Evolutionary conservation across 495 filamentous ascomycete genomes (phyloP), one percentile per base, ranked within the genome.

Genomic region (Talaromyces ruber): DNA sequence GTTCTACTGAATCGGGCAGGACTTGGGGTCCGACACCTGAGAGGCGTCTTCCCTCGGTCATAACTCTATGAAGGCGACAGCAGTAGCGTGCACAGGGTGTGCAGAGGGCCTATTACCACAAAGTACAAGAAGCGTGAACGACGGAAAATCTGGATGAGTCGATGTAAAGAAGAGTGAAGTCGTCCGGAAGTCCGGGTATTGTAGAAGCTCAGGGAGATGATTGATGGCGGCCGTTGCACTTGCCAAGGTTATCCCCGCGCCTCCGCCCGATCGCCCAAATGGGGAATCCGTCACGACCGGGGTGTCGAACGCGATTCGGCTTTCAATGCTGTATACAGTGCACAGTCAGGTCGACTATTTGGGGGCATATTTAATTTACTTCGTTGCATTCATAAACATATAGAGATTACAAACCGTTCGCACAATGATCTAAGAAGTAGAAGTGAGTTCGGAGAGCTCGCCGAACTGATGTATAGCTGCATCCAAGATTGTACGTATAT

Each of bases 11-110:
- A 52, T 1, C n/a, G 26, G 26, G 43, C 7, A 51, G 59, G 59
- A 60, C 59, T 60, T 51, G 59, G 59, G 59, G 59, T 43, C 57
- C 59, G 45, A 60, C 59, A 59, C 59, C 59, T 50, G 22, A 16
- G 59, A 60, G 59, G 59, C 45, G 59, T 51, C 59, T 51, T 47
- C 39, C 18, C 18, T 26, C 43, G 45, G 45, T 60, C 59, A 60
- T 60, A 60, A 45, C 45, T 60, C 59, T 52, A 24, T 39, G 30
- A 32, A 18, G 43, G 26, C 39, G 43, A 60, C 8, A 22, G n/a
- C 28, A 7, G 28, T 32, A 34, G 26, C 3, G 29, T 57, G 54
- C 54, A 34, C 54, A 3, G n/a, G n/a, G n/a, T 6, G 26, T 57
- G 26, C 54, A 21, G 21, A 25, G 2, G 24, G 9, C 14, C 11